Evolutionary conservation across 768 basidiomycete genomes (phyloP).

Genomic region (Leccinellum albellum): DNA sequence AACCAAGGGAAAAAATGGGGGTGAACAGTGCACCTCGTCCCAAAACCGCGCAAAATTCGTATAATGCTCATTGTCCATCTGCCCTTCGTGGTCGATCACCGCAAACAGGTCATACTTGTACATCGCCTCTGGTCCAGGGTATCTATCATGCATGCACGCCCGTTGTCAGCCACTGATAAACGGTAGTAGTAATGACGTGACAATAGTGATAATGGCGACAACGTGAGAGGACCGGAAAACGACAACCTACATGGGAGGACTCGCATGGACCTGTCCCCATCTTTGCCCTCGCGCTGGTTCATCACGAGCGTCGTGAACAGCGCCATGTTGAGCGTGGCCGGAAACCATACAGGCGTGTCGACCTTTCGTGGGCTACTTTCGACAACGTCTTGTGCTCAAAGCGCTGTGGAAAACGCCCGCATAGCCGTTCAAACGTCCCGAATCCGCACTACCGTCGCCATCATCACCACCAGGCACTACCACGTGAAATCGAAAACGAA

Average conservation of each 20-base stretch:
- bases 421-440: neutral
- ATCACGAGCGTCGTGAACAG: conserved; percentile 72
- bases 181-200: too few species aligned
- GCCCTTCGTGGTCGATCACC: conserved; percentile 92
- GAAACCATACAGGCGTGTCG: conserved; percentile 77
- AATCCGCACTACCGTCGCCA: too few species aligned
- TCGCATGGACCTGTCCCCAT: conserved; percentile 28
- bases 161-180: neutral
- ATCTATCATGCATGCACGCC: conserved; percentile 24
- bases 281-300: conserved; percentile 45
- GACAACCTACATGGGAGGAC: neutral
- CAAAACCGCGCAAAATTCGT: conserved; percentile 81
- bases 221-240: neutral
- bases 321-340: conserved; percentile 82
- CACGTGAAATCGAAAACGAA: neutral
- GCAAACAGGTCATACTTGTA: conserved; percentile 91
- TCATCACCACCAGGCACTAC: too few species aligned
- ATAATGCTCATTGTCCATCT: conserved; percentile 93
- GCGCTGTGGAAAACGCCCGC: conserved; percentile 48
- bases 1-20: too few species aligned
- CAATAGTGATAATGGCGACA: neutral
- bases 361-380: conserved; percentile 77
- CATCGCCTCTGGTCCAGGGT: conserved; percentile 59
- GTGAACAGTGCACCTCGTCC: too few species aligned
- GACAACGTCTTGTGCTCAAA: conserved; percentile 85